phyloP scores from a whole-genome alignment of 2,329 filamentous ascomycete species.

The Arachnomyces sp. region DNA sequence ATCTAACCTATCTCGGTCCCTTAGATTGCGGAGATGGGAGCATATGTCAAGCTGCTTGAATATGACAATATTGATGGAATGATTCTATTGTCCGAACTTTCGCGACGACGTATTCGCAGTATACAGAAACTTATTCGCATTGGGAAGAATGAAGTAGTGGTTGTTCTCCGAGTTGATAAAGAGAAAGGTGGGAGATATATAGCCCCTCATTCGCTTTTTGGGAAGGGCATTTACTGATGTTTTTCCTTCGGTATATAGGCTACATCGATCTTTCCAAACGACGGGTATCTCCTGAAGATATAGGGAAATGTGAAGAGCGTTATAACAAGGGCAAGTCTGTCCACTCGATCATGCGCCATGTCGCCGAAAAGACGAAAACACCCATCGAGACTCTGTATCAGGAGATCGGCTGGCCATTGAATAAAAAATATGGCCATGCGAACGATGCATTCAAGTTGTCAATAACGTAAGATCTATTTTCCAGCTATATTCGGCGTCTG shows the following conservation, averaged over 20 bases:
- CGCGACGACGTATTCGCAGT: slow-evolving; percentile 92
- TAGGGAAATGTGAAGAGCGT: slow-evolving; percentile 95
- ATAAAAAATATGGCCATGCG: slow-evolving; percentile 94
- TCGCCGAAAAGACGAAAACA: slow-evolving; percentile 89
- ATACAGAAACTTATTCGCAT: slow-evolving; percentile 99
- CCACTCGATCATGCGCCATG: slow-evolving; percentile 97
- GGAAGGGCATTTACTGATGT: background rate
- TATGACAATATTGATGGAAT: slow-evolving; percentile 99
- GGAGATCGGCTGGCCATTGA: slow-evolving; percentile 90
- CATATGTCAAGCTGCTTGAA: slow-evolving; percentile 98
- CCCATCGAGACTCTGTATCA: slow-evolving; percentile 95
- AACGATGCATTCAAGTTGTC: slow-evolving; percentile 98
- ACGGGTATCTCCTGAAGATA: slow-evolving; percentile 93
- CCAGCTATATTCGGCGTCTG: slow-evolving; percentile 9
- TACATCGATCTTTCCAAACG: slow-evolving; percentile 99
- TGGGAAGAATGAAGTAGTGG: slow-evolving; percentile 95
- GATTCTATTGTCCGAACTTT: slow-evolving; percentile 97
- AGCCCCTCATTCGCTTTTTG: slow-evolving; percentile 6
- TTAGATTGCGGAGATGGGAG: slow-evolving; percentile 98
- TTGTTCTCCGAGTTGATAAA: slow-evolving; percentile 97
- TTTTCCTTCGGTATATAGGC: slow-evolving; percentile 38
- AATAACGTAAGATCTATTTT: slow-evolving; percentile 63
- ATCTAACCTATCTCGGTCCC: slow-evolving; percentile 11
- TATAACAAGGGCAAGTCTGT: slow-evolving; percentile 99
- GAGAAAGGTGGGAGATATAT: slow-evolving; percentile 65